Evolutionary conservation across 2,329 filamentous ascomycete genomes (phyloP), one percentile per base, ranked within the genome.

Genomic region (Fusarium paranaense): DNA sequence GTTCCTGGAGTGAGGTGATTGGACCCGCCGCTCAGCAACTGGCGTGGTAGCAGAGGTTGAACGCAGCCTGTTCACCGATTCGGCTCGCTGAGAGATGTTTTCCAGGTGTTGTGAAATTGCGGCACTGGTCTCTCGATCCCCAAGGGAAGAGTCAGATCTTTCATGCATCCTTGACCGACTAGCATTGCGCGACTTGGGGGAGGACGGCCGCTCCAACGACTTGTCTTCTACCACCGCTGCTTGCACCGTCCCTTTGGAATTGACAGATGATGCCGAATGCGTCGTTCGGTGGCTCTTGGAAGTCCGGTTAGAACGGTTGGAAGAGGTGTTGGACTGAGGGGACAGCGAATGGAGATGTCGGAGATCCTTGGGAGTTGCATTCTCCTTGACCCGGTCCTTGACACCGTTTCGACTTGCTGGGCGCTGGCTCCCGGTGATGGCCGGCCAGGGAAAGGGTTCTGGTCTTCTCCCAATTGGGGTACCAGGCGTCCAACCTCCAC

Each of bases 141-240:
- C 57, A 13, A 76, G 22, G 1, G 72, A 27, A 0, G 81, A 81
- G 18, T 76, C 67, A 2, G 77, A 75, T 33, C 74, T 71, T n/a
- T 78, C 75, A 18, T 64, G 70, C 5, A 50, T 63, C 27, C 79
- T 58, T 3, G 73, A 74, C 5, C 79, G 76, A 27, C 83, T 85
- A 5, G 81, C 78, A 38, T 83, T 82, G 6, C 82, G 81, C 2
- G 83, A 82, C 50, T 83, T 84, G 0, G 83, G 79, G 0, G 82
- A 83, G 0, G 74, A 64, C 0, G 81, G 81, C 4, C 81, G 78
- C 1, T 58, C 54, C 0, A 73, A 25, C 2, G 27, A 22, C 6
- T 22, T 38, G 16, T 62, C 50, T 5, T 54, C 58, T n/a, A 42
- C 40, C 2, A n/a, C 8, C 7, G 22, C 22, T 33, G 33, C 22